These are phyloP conservation scores for Ramaria sp. DNA, from an alignment of 768 basidiomycete genomes.

Conservation along the genomic window DNA sequence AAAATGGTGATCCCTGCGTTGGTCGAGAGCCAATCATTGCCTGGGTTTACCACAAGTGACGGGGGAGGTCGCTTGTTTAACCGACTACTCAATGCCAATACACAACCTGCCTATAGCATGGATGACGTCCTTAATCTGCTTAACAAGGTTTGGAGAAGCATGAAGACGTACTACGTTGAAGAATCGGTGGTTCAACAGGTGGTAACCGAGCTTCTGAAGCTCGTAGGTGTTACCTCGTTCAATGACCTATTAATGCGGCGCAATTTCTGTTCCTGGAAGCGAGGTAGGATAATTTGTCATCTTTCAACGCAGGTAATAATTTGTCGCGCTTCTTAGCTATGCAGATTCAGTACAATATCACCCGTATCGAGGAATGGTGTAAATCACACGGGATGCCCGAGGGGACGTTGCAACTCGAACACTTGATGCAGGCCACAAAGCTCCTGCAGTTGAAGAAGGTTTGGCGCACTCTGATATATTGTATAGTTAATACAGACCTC, in stretches of 20 bases:
- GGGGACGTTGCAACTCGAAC: conserved; percentile 92
- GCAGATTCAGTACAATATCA: conserved; percentile 99
- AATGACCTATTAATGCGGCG: conserved; percentile 97
- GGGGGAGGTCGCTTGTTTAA: conserved; percentile 91
- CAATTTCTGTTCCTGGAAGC: conserved; percentile 99
- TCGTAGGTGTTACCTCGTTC: conserved; percentile 94
- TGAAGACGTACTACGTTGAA: conserved; percentile 98
- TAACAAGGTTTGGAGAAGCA: conserved; percentile 96
- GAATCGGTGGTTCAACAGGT: conserved; percentile 95
- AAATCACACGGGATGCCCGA: conserved; percentile 99
- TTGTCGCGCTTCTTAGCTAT: conserved; percentile 55
- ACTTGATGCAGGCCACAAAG: conserved; percentile 99
- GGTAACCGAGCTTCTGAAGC: conserved; percentile 85
- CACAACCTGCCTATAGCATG: conserved; percentile 89
- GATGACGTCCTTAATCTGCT: conserved; percentile 94
- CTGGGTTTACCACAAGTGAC: conserved; percentile 94
- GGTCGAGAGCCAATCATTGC: conserved; percentile 94
- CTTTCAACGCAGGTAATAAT: conserved; percentile 2
- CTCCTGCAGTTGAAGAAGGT: conserved; percentile 96
- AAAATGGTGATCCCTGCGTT: conserved; percentile 99
- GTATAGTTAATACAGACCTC: neutral
- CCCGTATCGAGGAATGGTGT: conserved; percentile 97
- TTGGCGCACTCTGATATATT: conserved; percentile 9
- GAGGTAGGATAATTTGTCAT: conserved; percentile 47
- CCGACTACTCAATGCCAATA: conserved; percentile 78